Evolutionary conservation across 345 rosid genomes (phyloP), one percentile per base, ranked within the genome.

Genomic region (Hibiscus syriacus): DNA sequence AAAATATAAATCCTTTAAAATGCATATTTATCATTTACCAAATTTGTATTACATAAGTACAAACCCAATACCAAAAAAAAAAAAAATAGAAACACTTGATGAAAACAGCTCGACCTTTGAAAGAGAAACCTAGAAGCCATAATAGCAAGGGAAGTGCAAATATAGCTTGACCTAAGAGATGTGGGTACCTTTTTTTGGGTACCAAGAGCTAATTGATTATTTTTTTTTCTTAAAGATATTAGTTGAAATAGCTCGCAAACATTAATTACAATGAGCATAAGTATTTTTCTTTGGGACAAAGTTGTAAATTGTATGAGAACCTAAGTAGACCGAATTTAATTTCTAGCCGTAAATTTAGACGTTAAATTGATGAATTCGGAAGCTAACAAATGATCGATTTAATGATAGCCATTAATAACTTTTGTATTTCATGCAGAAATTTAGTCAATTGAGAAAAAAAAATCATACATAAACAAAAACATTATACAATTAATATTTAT

Each of bases 51-150:
- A 19, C 54, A 49, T 6, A 49, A 49, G 10, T 17, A 17, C 55
- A 8, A 19, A 50, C 5, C 25, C 2, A 19, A 50, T 46, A 9
- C 55, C 2, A 20, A 20, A 17, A 52, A 6, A 5, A 55, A 1
- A 0, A 14, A 55, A 55, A 55, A 17, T n/a, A n/a, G n/a, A 55
- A 55, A 55, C 34, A 26, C 36, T 13, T 27, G 34, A 26, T 55
- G 36, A 55, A 55, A 64, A 10, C 16, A 64, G 45, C 67, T 64
- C 45, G 67, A 64, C 67, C 38, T 64, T 63, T 45, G 39, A 16
- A 43, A 63, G 36, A 45, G 14, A 45, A 25, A 63, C 16, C 34
- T n/a, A n/a, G n/a, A n/a, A n/a, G n/a, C n/a, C n/a, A 2, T 27
- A 2, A 60, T 53, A 53, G 22, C 26, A 7, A 55, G 36, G 6